These are phyloP conservation scores for Fusarium oxysporum DNA, from an alignment of 2,329 filamentous ascomycete species.

Conservation along the genomic window DNA sequence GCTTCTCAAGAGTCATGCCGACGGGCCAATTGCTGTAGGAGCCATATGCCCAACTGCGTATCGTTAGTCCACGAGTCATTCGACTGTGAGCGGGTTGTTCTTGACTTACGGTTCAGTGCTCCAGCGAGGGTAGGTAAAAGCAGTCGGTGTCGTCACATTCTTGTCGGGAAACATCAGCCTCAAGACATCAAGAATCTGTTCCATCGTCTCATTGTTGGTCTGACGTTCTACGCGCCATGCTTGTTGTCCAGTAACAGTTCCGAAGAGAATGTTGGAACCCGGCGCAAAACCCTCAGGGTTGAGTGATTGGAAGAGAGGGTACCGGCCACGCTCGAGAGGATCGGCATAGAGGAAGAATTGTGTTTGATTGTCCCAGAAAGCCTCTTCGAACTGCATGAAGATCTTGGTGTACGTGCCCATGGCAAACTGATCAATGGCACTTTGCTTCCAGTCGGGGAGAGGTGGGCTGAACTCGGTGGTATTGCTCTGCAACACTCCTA, in stretches of 20 bases:
- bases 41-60: constrained; percentile 61
- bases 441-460: constrained; percentile 73
- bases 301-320: constrained; percentile 73
- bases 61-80: neutral
- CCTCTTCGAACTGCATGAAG: constrained; percentile 75
- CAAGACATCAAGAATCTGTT: constrained; percentile 68
- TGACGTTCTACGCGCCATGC: constrained; percentile 66
- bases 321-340: constrained; percentile 55
- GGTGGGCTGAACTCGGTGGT: constrained; percentile 67
- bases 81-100: accelerated
- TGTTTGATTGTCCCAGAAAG: constrained; percentile 68
- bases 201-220: constrained; percentile 69
- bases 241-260: constrained; percentile 54
- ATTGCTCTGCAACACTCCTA: constrained; percentile 75
- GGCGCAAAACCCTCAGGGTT: constrained; percentile 67
- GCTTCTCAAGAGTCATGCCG: constrained; percentile 71
- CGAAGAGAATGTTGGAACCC: constrained; percentile 73
- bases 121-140: constrained; percentile 66
- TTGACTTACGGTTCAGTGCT: constrained; percentile 39
- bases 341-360: constrained; percentile 61
- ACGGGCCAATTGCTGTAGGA: constrained; percentile 77
- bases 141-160: constrained; percentile 67
- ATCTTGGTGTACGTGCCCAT: constrained; percentile 82
- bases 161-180: constrained; percentile 70
- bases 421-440: constrained; percentile 71